Percentiles rank a stretch among this genome's conserved stretches.
Conservation (phyloP, 371 early-diverging fungal species). For the Mycotypha africana region DNA sequence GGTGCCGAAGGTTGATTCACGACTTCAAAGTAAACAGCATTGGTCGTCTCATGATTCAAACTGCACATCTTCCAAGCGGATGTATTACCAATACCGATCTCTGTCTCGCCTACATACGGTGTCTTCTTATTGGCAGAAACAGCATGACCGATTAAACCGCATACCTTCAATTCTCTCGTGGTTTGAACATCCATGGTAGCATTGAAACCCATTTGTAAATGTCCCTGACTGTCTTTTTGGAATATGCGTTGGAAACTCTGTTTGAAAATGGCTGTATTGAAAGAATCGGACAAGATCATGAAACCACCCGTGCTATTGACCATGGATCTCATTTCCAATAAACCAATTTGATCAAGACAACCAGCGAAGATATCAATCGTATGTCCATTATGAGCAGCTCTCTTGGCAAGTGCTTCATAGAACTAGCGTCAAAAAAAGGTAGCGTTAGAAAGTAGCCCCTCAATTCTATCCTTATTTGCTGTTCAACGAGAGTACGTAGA, state of each 20-base stretch:
- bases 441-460: no score
- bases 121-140: slow-evolving; percentile 88
- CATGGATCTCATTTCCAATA: slow-evolving; percentile 96
- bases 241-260: slow-evolving; percentile 93
- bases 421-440: slow-evolving; percentile 47
- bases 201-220: slow-evolving; percentile 96
- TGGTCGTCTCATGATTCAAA: slow-evolving; percentile 81
- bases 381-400: slow-evolving; percentile 66
- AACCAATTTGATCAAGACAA: slow-evolving; percentile 57
- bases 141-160: slow-evolving; percentile 95
- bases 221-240: slow-evolving; percentile 84
- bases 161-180: slow-evolving; percentile 90
- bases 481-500: no score
- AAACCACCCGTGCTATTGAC: slow-evolving; percentile 92
- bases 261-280: slow-evolving; percentile 94
- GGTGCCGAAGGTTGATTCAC: slow-evolving; percentile 79
- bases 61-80: slow-evolving; percentile 94
- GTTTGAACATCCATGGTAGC: slow-evolving; percentile 97
- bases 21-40: slow-evolving; percentile 94
- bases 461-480: neutral
- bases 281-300: slow-evolving; percentile 96
- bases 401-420: slow-evolving; percentile 89
- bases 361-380: slow-evolving; percentile 51
- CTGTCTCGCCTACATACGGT: slow-evolving; percentile 93
- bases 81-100: slow-evolving; percentile 96